These are phyloP conservation scores for Echria macrotheca DNA, from an alignment of 495 filamentous ascomycete species.

Conservation along the genomic window DNA sequence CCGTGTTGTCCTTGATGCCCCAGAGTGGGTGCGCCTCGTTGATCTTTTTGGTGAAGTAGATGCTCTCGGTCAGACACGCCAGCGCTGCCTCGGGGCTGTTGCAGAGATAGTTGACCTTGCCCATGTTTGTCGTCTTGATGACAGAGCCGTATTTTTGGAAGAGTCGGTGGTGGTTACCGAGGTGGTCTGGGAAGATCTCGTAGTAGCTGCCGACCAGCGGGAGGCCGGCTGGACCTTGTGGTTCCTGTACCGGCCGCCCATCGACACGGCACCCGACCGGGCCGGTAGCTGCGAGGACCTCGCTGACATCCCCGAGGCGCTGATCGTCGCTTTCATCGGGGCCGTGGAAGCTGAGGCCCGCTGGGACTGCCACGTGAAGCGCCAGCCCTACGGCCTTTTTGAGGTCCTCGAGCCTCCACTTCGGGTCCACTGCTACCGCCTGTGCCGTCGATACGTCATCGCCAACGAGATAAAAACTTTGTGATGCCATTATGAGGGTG, in stretches of 20 bases:
- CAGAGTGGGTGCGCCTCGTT: slow-evolving; percentile 44
- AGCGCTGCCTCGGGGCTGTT: slow-evolving; percentile 42
- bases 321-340: slow-evolving; percentile 20
- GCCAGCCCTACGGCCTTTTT: slow-evolving; percentile 25
- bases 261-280: slow-evolving; percentile 41
- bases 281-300: slow-evolving; percentile 24
- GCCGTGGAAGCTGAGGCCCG: slow-evolving; percentile 39
- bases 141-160: slow-evolving; percentile 49
- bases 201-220: slow-evolving; percentile 49
- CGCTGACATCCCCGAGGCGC: slow-evolving; percentile 21
- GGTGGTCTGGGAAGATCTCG: slow-evolving; percentile 53
- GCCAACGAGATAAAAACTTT: slow-evolving; percentile 42
- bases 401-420: slow-evolving; percentile 27
- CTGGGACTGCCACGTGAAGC: slow-evolving; percentile 35
- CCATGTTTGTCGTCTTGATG: slow-evolving; percentile 51
- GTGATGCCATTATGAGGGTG: slow-evolving; percentile 27
- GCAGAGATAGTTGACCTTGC: slow-evolving; percentile 44
- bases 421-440: slow-evolving; percentile 30
- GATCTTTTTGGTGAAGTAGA: slow-evolving; percentile 51
- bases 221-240: slow-evolving; percentile 41
- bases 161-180: slow-evolving; percentile 54
- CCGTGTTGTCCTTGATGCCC: slow-evolving; percentile 42
- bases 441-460: slow-evolving; percentile 34
- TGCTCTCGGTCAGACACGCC: slow-evolving; percentile 39
- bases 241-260: slow-evolving; percentile 36